Base-by-base conservation (phyloP, 345 rosid species). In the Geranium brycei region DNA sequence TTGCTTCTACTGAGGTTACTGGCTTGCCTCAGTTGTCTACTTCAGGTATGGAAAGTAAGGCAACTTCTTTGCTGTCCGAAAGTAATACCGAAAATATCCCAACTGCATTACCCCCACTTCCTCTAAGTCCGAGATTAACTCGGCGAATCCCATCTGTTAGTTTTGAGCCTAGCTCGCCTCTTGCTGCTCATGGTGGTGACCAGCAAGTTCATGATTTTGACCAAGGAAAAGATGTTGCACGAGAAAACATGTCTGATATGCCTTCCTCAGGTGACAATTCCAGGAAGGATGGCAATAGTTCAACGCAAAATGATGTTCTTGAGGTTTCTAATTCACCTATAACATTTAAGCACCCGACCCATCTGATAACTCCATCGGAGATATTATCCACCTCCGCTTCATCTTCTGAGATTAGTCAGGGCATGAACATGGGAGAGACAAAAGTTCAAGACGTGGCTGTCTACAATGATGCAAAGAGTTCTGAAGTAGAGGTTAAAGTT, bases 331-430 rank as follows among this genome's bases (percentile, higher is more conserved):
- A 77, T 67, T 77, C 77, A 53, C 76, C 71, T 19, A 59, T 62
- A 6, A 71, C 72, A 32, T 84, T 79, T 72, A 83, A 80, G 70
- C 87, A 78, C 64, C 88, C 89, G 61, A 82, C 92, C 23, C 91
- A 83, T 79, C 74, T 86, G 28, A 77, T 83, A 70, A 86, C 87
- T 19, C 91, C 91, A 16, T 80, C 88, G 17, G 91, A 86, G 71
- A 86, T 86, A 71, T 73, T 86, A 57, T 77, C 83, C 19, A 80
- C 69, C 23, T 77, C 76, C 60, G 68, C 77, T 35, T 68, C 84
- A 7, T 78, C 84, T 1, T 70, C 86, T 32, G 85, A 80, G 51
- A 69, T 75, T 70, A 67, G 63, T 74, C 74, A 73, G 59, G 78
- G 73, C 47, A 72, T 68, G 72, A 76, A 65, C 58, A 66, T 60